These are phyloP conservation scores for Penicillium crystallinum DNA, from an alignment of 495 filamentous ascomycete species.

Conservation along the genomic window DNA sequence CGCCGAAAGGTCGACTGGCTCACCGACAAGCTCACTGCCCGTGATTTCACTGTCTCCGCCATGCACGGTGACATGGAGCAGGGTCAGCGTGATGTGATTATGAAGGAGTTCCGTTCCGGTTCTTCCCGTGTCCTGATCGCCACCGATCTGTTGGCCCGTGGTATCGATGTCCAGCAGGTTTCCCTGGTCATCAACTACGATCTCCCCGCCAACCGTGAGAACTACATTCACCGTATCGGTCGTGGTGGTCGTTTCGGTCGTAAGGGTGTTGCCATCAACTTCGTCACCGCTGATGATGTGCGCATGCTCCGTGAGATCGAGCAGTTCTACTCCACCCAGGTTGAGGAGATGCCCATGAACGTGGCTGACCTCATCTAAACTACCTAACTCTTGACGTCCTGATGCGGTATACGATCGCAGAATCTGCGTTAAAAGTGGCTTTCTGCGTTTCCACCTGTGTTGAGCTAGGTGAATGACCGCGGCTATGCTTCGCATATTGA, in stretches of 20 bases:
- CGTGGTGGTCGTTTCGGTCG: slow-evolving; percentile 98
- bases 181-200: slow-evolving; percentile 99
- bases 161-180: slow-evolving; percentile 99
- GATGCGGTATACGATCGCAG: slow-evolving; percentile 45
- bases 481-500: slow-evolving; percentile 14
- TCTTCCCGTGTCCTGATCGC: slow-evolving; percentile 97
- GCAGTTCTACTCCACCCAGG: slow-evolving; percentile 61
- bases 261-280: slow-evolving; percentile 99
- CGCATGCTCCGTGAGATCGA: slow-evolving; percentile 98
- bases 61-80: slow-evolving; percentile 99
- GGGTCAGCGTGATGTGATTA: slow-evolving; percentile 93
- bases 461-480: slow-evolving; percentile 10
- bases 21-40: slow-evolving; percentile 95
- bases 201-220: slow-evolving; percentile 95
- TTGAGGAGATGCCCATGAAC: slow-evolving; percentile 62
- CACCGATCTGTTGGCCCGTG: slow-evolving; percentile 93
- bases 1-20: slow-evolving; percentile 99
- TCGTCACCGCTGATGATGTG: slow-evolving; percentile 97
- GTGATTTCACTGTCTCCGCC: slow-evolving; percentile 97
- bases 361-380: slow-evolving; percentile 55
- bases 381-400: slow-evolving; percentile 32
- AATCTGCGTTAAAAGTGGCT: slow-evolving; percentile 47
- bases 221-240: slow-evolving; percentile 99
- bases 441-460: slow-evolving; percentile 37
- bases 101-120: slow-evolving; percentile 99